Percentiles rank a stretch among this genome's conserved stretches.
phyloP scores from a whole-genome alignment of 805 yeast species.

The Candida nemodendra region DNA sequence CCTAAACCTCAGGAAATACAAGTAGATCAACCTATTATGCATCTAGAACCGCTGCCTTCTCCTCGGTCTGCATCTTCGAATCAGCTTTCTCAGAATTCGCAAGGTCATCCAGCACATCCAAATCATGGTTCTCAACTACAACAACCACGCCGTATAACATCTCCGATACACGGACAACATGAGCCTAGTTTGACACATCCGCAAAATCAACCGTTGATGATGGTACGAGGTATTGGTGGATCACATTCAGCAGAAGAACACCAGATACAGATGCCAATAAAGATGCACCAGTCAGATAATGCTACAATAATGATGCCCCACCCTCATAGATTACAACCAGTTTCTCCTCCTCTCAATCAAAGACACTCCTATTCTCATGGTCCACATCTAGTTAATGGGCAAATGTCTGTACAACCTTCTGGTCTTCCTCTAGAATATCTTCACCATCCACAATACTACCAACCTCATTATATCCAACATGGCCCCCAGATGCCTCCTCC shows the following conservation, averaged over 20 bases:
- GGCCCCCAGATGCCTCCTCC: not conserved
- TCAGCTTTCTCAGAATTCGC: not conserved
- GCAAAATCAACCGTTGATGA: conserved; percentile 3
- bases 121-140: not conserved
- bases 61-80: not conserved
- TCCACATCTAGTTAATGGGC: not conserved
- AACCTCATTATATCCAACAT: not conserved
- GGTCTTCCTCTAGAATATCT: not conserved
- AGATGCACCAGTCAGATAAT: conserved; percentile 1
- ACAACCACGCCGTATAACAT: not conserved
- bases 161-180: not conserved
- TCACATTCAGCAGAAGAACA: conserved; percentile 1
- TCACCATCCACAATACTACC: conserved; percentile 2
- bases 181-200: not conserved
- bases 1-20: conserved; percentile 22
- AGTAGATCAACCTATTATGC: conserved; percentile 11
- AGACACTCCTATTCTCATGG: conserved; percentile 1
- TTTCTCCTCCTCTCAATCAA: not conserved
- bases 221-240: too few species aligned
- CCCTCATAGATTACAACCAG: conserved; percentile 1
- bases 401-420: not conserved
- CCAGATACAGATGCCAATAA: conserved; percentile 1
- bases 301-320: not conserved
- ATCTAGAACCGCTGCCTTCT: conserved; percentile 7
- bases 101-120: conserved; percentile 1